phyloP scores from a whole-genome alignment of 1,139 yeast species.

The Candida pseudoviswanathii region DNA sequence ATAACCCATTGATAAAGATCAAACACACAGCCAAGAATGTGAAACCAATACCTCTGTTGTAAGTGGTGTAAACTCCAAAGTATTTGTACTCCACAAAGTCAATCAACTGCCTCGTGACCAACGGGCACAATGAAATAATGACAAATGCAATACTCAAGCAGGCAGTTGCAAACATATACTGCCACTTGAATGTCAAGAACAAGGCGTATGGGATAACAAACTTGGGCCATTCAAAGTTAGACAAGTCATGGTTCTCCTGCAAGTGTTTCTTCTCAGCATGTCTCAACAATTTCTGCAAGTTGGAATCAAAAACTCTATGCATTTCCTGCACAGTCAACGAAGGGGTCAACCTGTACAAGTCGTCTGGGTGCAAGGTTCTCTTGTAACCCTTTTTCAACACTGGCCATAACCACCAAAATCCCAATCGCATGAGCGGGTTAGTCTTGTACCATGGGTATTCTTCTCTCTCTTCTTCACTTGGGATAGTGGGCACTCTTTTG shows the following conservation, averaged over 20 bases:
- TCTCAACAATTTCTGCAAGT: slow-evolving; percentile 26
- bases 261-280: slow-evolving; percentile 27
- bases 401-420: slow-evolving; percentile 48
- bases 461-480: slow-evolving; percentile 37
- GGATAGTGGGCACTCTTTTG: slow-evolving; percentile 37
- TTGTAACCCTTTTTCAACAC: slow-evolving; percentile 44
- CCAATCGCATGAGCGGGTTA: slow-evolving; percentile 27
- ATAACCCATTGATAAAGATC: slow-evolving; percentile 43
- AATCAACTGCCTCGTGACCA: slow-evolving; percentile 41
- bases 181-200: slow-evolving; percentile 39
- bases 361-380: slow-evolving; percentile 43
- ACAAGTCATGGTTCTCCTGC: slow-evolving; percentile 24
- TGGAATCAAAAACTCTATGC: slow-evolving; percentile 33
- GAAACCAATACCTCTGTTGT: slow-evolving; percentile 43
- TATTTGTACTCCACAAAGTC: slow-evolving; percentile 42
- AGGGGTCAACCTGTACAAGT: slow-evolving; percentile 41
- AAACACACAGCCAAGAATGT: slow-evolving; percentile 43
- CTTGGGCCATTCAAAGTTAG: slow-evolving; percentile 39
- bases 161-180: slow-evolving; percentile 36
- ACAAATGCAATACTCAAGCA: slow-evolving; percentile 41
- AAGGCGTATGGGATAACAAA: slow-evolving; percentile 38
- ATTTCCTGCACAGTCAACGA: slow-evolving; percentile 43
- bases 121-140: slow-evolving; percentile 45
- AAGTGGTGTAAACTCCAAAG: slow-evolving; percentile 36
- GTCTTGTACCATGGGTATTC: slow-evolving; percentile 40